Evolutionary conservation across 2,329 filamentous ascomycete genomes (phyloP).

Genomic region (Septoria linicola): DNA sequence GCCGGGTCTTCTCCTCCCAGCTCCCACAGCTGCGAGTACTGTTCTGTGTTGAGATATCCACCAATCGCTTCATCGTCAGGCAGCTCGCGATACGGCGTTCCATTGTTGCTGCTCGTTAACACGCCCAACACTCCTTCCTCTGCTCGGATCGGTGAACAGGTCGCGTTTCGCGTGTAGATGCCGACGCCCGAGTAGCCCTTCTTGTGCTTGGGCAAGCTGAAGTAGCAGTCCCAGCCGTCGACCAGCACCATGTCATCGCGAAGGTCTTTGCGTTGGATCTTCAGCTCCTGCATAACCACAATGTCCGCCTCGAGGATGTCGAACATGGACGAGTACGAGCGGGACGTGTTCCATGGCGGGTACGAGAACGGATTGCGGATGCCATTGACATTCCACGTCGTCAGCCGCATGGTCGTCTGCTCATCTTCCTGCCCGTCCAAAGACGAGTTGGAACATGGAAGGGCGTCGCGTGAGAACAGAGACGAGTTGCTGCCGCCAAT

Average conservation of each 20-base stretch:
- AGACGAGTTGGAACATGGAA: background rate
- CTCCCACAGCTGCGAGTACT: slow-evolving; percentile 55
- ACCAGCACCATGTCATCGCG: slow-evolving; percentile 94
- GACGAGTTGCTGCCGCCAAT: background rate
- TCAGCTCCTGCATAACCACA: slow-evolving; percentile 91
- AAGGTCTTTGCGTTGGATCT: slow-evolving; percentile 91
- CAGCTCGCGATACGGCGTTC: slow-evolving; percentile 70
- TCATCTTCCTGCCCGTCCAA: too few relatives aligned
- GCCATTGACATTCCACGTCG: slow-evolving; percentile 53
- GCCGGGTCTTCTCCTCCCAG: slow-evolving; percentile 63
- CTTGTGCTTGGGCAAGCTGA: slow-evolving; percentile 88
- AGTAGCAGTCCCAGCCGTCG: slow-evolving; percentile 93
- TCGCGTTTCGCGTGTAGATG: slow-evolving; percentile 86
- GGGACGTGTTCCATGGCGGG: slow-evolving; percentile 51
- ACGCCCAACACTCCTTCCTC: slow-evolving; percentile 92
- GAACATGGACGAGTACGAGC: slow-evolving; percentile 72
- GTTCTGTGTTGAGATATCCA: slow-evolving; percentile 73
- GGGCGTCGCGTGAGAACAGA: background rate
- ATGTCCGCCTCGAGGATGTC: slow-evolving; percentile 90
- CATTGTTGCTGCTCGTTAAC: slow-evolving; percentile 69
- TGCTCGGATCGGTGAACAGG: slow-evolving; percentile 80
- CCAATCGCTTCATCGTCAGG: slow-evolving; percentile 75
- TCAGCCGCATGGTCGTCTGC: slow-evolving; percentile 43
- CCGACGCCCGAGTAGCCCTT: slow-evolving; percentile 97
- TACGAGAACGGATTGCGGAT: slow-evolving; percentile 56